Percentiles rank a stretch among this genome's conserved stretches.
phyloP scores from a whole-genome alignment of 208 protist genomes.

The Leishmania lainsoni region DNA sequence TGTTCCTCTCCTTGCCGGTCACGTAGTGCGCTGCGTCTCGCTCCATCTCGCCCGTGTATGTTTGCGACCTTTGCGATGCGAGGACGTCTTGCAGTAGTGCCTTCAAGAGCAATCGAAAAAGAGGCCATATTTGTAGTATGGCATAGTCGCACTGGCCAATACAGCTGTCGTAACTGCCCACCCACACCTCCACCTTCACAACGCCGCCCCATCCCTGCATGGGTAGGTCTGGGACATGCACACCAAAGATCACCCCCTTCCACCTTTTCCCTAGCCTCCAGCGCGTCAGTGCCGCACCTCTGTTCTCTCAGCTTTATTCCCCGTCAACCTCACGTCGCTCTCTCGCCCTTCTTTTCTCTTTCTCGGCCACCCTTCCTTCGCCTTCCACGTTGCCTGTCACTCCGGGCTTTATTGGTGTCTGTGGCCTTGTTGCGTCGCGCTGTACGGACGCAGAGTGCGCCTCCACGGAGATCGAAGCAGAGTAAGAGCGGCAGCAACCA shows the following conservation, averaged over 20 bases:
- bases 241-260: neutral
- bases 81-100: neutral
- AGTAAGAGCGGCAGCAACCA: slow-evolving; percentile 14
- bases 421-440: neutral
- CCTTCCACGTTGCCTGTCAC: neutral
- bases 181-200: neutral
- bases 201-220: neutral
- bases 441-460: neutral
- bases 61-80: neutral
- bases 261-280: neutral
- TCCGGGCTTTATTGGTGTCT: neutral
- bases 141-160: neutral
- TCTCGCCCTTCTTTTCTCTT: neutral
- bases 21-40: too few species aligned
- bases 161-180: neutral
- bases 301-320: neutral
- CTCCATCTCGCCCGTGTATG: too few species aligned
- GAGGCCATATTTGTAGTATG: neutral
- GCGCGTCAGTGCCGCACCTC: neutral
- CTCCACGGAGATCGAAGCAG: neutral
- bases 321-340: neutral
- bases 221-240: neutral
- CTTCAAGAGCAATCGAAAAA: neutral
- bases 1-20: too few species aligned
- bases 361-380: neutral